These are phyloP conservation scores for Malus hybrid DNA, from an alignment of 331 rosid genomes.

Conservation along the genomic window DNA sequence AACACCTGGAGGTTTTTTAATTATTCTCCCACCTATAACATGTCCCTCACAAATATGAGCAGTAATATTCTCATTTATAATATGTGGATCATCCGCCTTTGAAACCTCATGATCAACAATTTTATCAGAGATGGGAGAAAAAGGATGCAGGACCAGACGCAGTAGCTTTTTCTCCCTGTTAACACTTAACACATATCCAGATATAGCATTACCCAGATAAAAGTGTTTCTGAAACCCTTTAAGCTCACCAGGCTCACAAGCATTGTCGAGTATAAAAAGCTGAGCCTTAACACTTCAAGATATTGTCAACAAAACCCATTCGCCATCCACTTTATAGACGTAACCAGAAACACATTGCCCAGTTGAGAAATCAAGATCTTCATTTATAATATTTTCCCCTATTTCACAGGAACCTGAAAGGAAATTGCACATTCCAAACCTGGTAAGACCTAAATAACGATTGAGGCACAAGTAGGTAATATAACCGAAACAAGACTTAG, in stretches of 20 bases:
- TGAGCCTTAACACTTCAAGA: conserved; percentile 62
- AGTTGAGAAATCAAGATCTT: conserved; percentile 34
- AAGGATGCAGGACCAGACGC: conserved; percentile 41
- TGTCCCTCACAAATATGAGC: conserved; percentile 58
- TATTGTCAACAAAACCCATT: conserved; percentile 76
- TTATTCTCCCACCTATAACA: conserved; percentile 64
- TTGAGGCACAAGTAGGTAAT: not conserved
- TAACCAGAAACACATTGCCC: conserved; percentile 71
- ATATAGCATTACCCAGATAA: conserved; percentile 54
- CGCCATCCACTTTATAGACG: conserved; percentile 66
- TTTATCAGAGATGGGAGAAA: conserved; percentile 20
- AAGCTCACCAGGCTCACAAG: conserved; percentile 74
- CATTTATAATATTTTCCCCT: conserved; percentile 20
- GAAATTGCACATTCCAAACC: conserved; percentile 14
- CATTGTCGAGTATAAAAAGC: conserved; percentile 68
- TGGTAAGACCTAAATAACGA: not conserved
- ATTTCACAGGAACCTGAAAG: conserved; percentile 47
- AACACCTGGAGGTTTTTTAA: conserved; percentile 69
- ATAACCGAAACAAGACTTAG: not conserved
- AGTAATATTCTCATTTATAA: conserved; percentile 24
- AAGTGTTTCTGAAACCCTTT: conserved; percentile 51
- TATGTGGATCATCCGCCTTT: conserved; percentile 21
- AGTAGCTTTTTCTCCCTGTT: conserved; percentile 55
- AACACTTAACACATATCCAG: conserved; percentile 47
- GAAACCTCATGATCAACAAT: conserved; percentile 11